Evolutionary conservation across 441 rosid species (phyloP).

Genomic region (Hura crepitans): DNA sequence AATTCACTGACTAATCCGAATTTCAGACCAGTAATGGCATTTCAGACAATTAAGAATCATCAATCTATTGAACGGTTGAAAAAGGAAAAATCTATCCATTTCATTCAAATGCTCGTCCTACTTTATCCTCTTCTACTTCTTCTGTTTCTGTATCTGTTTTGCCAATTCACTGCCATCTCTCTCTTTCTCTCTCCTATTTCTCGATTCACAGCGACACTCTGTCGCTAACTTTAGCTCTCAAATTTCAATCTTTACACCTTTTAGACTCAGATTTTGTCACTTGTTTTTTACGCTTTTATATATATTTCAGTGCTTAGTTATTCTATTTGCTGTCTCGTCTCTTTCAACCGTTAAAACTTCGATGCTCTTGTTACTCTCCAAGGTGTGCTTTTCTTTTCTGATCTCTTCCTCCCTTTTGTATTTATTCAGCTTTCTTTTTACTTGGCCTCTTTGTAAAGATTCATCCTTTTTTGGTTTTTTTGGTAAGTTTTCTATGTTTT

Average conservation of each 20-base stretch:
- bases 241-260: slow-evolving; percentile 15
- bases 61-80: no score
- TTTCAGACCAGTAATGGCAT: slow-evolving; percentile 28
- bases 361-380: slow-evolving; percentile 10
- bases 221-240: slow-evolving; percentile 7
- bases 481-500: slow-evolving; percentile 5
- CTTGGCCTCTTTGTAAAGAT: neutral
- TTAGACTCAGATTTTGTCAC: slow-evolving; percentile 24
- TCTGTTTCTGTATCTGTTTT: neutral
- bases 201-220: slow-evolving; percentile 13
- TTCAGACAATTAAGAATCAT: slow-evolving; percentile 16
- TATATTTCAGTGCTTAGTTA: neutral
- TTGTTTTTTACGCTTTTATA: slow-evolving; percentile 4
- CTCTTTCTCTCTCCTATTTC: slow-evolving; percentile 5
- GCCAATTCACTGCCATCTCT: neutral
- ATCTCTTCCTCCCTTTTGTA: neutral
- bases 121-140: neutral
- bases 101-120: slow-evolving; percentile 24
- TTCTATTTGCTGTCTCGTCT: slow-evolving; percentile 24
- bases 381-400: slow-evolving; percentile 26
- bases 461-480: slow-evolving; percentile 1
- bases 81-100: slow-evolving; percentile 22
- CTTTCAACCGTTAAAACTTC: slow-evolving; percentile 23
- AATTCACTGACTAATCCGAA: no score
- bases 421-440: neutral